phyloP scores from a whole-genome alignment of 192 early-diverging fungal genomes.

The Backusella psychrophila region DNA sequence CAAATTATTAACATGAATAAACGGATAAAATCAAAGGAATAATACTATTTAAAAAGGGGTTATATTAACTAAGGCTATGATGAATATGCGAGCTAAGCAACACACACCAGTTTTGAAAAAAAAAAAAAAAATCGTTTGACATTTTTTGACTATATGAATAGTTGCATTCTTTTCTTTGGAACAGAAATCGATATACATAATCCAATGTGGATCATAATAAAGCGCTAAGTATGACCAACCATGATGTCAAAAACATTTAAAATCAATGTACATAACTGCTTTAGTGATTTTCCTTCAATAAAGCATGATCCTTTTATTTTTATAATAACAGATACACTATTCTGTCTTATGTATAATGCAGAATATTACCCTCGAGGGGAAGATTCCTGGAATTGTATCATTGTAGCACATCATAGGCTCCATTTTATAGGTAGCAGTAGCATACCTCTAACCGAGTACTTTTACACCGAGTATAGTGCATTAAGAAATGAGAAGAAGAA shows the following conservation, averaged over 20 bases:
- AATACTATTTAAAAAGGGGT: not conserved
- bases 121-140: not conserved
- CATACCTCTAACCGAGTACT: not conserved
- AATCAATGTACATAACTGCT: not conserved
- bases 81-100: not conserved
- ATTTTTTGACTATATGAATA: not conserved
- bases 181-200: not conserved
- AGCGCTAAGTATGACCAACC: too few species aligned
- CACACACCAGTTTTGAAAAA: not conserved
- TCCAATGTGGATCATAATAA: not conserved
- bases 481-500: not conserved
- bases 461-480: not conserved
- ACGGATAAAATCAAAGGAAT: not conserved
- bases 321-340: not conserved
- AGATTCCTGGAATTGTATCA: conserved; percentile 6
- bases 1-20: not conserved
- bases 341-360: not conserved
- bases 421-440: not conserved
- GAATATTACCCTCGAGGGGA: not conserved
- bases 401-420: not conserved
- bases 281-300: not conserved
- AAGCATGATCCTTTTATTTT: not conserved
- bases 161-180: not conserved
- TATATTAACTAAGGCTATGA: not conserved
- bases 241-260: not conserved